A percentile compares a stretch with the other conserved stretches of the same genome.
phyloP scores from a whole-genome alignment of 1,284 basidiomycete genomes.

The Papiliotrema fonsecae region DNA sequence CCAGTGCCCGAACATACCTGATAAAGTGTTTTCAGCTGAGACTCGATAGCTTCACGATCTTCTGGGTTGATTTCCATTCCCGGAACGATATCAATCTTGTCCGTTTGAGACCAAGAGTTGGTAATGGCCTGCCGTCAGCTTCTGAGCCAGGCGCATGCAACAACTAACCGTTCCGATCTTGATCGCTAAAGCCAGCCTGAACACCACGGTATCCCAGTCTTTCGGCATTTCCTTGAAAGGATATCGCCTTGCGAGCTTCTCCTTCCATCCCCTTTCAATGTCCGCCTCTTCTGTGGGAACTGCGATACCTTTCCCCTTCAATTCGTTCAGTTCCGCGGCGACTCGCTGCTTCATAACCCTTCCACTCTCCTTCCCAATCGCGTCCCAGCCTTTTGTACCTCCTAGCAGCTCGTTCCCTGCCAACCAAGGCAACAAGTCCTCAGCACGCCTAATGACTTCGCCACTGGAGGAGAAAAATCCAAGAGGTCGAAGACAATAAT shows the following conservation, averaged over 20 bases:
- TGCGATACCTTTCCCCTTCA: slow-evolving; percentile 4
- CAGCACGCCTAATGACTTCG: slow-evolving; percentile 17
- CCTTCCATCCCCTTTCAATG: slow-evolving; percentile 24
- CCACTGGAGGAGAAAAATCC: slow-evolving; percentile 28
- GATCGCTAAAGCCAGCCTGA: slow-evolving; percentile 29
- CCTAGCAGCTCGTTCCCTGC: slow-evolving; percentile 28
- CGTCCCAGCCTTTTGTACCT: slow-evolving; percentile 24
- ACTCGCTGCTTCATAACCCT: slow-evolving; percentile 23
- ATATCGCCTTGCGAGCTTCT: slow-evolving; percentile 25
- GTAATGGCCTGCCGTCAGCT: slow-evolving; percentile 20
- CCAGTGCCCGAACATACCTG: slow-evolving; percentile 14
- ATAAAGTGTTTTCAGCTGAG: slow-evolving; percentile 27
- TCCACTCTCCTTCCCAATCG: slow-evolving; percentile 22
- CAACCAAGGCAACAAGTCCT: slow-evolving; percentile 33
- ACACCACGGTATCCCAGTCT: slow-evolving; percentile 24
- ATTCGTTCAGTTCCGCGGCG: slow-evolving; percentile 16
- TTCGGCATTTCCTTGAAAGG: slow-evolving; percentile 25
- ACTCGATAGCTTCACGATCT: slow-evolving; percentile 21
- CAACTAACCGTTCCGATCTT: slow-evolving; percentile 29
- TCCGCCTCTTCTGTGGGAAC: slow-evolving; percentile 7
- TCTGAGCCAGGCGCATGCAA: not conserved
- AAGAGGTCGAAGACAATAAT: slow-evolving; percentile 34
- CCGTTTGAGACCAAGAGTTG: slow-evolving; percentile 36
- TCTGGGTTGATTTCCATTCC: slow-evolving; percentile 18
- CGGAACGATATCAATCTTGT: slow-evolving; percentile 28